These are phyloP conservation scores for Trypanosoma avium DNA, from an alignment of 208 protist species.

Conservation along the genomic window DNA sequence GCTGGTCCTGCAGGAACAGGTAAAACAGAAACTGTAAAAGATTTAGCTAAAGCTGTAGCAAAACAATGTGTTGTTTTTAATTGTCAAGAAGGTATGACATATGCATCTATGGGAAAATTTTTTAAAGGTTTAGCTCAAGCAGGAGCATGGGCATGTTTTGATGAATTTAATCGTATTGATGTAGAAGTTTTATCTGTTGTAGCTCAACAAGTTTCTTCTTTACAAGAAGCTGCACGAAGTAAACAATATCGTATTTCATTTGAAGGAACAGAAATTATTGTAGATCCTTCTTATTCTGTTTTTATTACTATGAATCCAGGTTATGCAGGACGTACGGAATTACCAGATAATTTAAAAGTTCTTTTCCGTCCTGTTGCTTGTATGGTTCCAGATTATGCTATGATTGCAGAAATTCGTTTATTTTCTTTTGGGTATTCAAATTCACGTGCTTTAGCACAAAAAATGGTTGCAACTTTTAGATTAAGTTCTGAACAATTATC, in stretches of 20 bases:
- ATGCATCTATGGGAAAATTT: slow-evolving; percentile 97
- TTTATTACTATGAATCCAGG: slow-evolving; percentile 99
- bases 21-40: slow-evolving; percentile 98
- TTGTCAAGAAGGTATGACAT: slow-evolving; percentile 96
- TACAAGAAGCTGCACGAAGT: slow-evolving; percentile 88
- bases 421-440: slow-evolving; percentile 98
- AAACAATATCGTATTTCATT: slow-evolving; percentile 92
- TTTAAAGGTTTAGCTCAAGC: slow-evolving; percentile 96
- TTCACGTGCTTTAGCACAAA: slow-evolving; percentile 93
- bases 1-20: slow-evolving; percentile 93
- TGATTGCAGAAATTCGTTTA: slow-evolving; percentile 98
- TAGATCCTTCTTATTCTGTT: slow-evolving; percentile 93
- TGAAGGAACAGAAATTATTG: slow-evolving; percentile 93
- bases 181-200: slow-evolving; percentile 97
- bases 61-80: slow-evolving; percentile 99
- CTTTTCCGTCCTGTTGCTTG: slow-evolving; percentile 97
- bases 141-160: slow-evolving; percentile 98
- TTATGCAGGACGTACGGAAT: slow-evolving; percentile 97
- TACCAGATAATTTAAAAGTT: slow-evolving; percentile 98
- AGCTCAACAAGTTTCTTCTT: slow-evolving; percentile 95
- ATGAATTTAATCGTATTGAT: slow-evolving; percentile 99
- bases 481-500: slow-evolving; percentile 98
- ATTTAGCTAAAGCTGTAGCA: slow-evolving; percentile 96
- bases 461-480: slow-evolving; percentile 97
- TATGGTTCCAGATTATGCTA: slow-evolving; percentile 99